Evolutionary conservation across 2,329 filamentous ascomycete species (phyloP), one percentile per base, ranked within the genome.

Genomic region (Colletotrichum musicola): DNA sequence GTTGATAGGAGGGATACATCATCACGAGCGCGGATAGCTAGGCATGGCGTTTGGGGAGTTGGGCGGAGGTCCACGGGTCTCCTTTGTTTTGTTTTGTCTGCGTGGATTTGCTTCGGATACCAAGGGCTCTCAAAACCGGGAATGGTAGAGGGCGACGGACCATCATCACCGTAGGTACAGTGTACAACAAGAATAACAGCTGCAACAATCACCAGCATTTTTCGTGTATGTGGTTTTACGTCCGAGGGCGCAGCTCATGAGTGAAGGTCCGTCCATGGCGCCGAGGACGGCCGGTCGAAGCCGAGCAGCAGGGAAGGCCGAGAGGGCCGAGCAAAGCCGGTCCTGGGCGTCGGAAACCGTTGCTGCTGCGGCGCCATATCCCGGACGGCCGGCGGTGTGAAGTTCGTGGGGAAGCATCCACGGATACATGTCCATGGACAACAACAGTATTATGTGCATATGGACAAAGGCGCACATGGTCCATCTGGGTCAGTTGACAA

Each of bases 1-100:
- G 27, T 35, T 4, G 18, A 14, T 4, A 16, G 40, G 3, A 27
- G 30, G 30, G 30, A 22, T 20, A 47, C 25, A 30, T n/a, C 38
- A 38, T 51, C 10, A 30, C 38, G 51, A 40, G 53, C 3, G 6
- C 18, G 38, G 25, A 18, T 38, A 35, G 30, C 18, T 53, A 47
- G 53, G 53, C 6, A 56, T 53, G 65, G 65, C 65, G 65, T 68
- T 64, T 7, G 22, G 25, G 49, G 54, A 54, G 54, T 58, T 54
- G 14, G 12, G 12, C 25, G 10, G 20, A 25, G 4, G 13, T 6
- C n/a, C 4, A 13, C 25, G 9, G 27, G 13, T 49, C 25, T 6
- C 7, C 35, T n/a, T 58, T 46, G 25, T 30, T 16, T 3, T 53
- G 7, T 30, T 64, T 16, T 16, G 16, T 63, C 3, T 42, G 16